Evolutionary conservation across 202 grass and related monocot species (phyloP).

Genomic region (Setaria italica): DNA sequence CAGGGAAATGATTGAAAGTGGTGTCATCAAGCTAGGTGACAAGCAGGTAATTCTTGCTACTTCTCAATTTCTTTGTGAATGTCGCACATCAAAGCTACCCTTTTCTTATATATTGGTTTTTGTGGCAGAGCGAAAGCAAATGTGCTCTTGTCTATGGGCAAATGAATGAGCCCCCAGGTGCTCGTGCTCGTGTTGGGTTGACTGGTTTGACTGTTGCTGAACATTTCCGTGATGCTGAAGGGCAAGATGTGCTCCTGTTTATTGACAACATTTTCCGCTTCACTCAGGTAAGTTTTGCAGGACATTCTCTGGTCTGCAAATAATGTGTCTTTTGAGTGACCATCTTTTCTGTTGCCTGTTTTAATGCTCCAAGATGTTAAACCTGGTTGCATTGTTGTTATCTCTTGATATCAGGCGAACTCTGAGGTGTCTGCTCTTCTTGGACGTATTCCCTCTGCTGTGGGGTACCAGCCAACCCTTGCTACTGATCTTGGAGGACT

Average conservation of each 20-base stretch:
- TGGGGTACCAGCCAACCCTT: conserved; percentile 99
- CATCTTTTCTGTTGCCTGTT: neutral
- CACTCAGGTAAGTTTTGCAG: conserved; percentile 68
- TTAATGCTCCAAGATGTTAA: neutral
- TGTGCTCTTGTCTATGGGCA: conserved; percentile 99
- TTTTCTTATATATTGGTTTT: neutral
- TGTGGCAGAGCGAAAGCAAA: conserved; percentile 83
- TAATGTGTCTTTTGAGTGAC: neutral
- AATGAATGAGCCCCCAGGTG: conserved; percentile 99
- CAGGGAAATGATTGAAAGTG: conserved; percentile 99
- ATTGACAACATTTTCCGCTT: conserved; percentile 99
- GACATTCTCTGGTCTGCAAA: neutral
- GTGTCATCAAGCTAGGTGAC: conserved; percentile 98
- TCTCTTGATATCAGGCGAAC: conserved; percentile 74
- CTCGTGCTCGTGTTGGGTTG: conserved; percentile 94
- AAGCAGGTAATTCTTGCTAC: conserved; percentile 67
- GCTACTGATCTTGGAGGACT: conserved; percentile 99
- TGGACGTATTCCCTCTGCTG: conserved; percentile 98
- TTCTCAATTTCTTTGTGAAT: conserved; percentile 10
- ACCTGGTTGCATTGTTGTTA: neutral
- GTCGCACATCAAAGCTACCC: neutral
- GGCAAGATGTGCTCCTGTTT: conserved; percentile 98
- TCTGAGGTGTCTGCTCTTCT: conserved; percentile 99
- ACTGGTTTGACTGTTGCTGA: conserved; percentile 98
- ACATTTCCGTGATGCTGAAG: conserved; percentile 98